A percentile compares a stretch with the other conserved stretches of the same genome.
These are phyloP conservation scores for Darksidea phi DNA, from an alignment of 495 filamentous ascomycete genomes.

Conservation along the genomic window DNA sequence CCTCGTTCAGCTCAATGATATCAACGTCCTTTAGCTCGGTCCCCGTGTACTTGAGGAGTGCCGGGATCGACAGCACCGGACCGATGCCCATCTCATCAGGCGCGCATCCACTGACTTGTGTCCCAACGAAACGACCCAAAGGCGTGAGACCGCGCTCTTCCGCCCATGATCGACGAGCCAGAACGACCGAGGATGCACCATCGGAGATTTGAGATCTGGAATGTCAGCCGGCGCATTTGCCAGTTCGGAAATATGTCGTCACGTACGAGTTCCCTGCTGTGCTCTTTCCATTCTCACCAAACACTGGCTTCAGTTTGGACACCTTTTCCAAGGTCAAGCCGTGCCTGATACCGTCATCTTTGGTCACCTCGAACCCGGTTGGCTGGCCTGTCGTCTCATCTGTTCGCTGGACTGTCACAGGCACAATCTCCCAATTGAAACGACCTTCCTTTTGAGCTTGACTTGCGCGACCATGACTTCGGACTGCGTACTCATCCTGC, in stretches of 20 bases:
- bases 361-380: constrained; percentile 24
- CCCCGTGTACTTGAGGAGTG: constrained; percentile 30
- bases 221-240: background rate
- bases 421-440: constrained; percentile 36
- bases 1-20: constrained; percentile 39
- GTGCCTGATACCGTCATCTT: constrained; percentile 37
- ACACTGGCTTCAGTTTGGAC: constrained; percentile 31
- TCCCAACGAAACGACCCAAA: constrained; percentile 34
- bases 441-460: constrained; percentile 32
- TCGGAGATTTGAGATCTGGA: constrained; percentile 36
- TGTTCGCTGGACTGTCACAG: constrained; percentile 26
- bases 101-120: constrained; percentile 27
- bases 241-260: background rate
- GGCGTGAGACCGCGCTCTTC: constrained; percentile 28
- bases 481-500: constrained; percentile 35
- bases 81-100: constrained; percentile 40
- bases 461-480: constrained; percentile 31
- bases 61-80: constrained; percentile 32
- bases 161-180: constrained; percentile 33
- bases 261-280: constrained; percentile 37
- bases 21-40: constrained; percentile 35
- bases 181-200: constrained; percentile 31
- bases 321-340: constrained; percentile 34
- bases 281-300: constrained; percentile 31
- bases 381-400: constrained; percentile 27